Conservation (phyloP, 352 stramenopile species). For the Phytophthora macrochlamydospora region DNA sequence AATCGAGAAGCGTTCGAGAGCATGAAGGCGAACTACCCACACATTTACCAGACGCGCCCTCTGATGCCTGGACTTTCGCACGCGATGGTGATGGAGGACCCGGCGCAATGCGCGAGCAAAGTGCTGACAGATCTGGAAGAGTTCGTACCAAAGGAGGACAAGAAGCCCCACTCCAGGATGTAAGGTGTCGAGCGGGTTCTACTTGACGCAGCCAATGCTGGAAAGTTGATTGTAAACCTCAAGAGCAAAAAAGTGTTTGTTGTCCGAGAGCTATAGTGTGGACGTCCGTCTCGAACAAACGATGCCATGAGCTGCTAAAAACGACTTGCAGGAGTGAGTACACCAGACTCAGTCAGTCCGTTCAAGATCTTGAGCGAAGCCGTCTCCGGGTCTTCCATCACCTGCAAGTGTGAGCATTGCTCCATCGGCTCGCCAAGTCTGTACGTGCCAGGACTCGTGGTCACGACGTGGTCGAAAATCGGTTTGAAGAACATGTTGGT, state of each 20-base stretch:
- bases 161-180: constrained; percentile 4
- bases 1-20: constrained; percentile 25
- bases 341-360: constrained; percentile 18
- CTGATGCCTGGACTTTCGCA: constrained; percentile 47
- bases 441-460: constrained; percentile 36
- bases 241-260: too few relatives aligned
- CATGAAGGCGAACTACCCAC: constrained; percentile 35
- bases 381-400: constrained; percentile 43
- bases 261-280: too few relatives aligned
- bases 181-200: background rate
- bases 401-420: constrained; percentile 38
- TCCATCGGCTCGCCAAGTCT: constrained; percentile 29
- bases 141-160: constrained; percentile 8
- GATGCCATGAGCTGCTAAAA: too few relatives aligned
- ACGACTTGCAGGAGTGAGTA: too few relatives aligned
- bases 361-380: constrained; percentile 30
- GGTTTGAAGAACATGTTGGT: constrained; percentile 38
- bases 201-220: too few relatives aligned
- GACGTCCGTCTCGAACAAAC: too few relatives aligned
- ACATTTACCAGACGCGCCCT: constrained; percentile 32
- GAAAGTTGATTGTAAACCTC: too few relatives aligned
- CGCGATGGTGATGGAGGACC: constrained; percentile 53
- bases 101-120: constrained; percentile 30
- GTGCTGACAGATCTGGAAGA: constrained; percentile 39
- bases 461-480: constrained; percentile 27